These are phyloP conservation scores for Sporothrix sp. DNA, from an alignment of 2,329 filamentous ascomycete species.

Conservation along the genomic window DNA sequence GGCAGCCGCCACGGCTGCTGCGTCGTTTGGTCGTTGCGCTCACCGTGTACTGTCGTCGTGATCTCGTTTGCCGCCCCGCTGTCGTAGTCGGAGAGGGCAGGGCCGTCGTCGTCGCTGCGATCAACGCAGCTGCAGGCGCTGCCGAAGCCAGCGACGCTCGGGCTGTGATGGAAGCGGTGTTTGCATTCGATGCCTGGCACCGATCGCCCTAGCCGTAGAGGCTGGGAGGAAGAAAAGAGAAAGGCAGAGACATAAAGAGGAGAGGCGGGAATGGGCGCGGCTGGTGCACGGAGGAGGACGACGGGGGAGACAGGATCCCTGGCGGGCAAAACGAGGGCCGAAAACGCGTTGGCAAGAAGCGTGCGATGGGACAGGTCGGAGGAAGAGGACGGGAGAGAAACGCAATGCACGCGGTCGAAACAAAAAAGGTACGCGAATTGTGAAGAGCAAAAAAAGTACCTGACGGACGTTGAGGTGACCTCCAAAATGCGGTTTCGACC, in stretches of 20 bases:
- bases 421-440: not conserved
- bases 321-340: not conserved
- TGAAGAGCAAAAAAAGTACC: not conserved
- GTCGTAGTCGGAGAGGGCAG: not conserved
- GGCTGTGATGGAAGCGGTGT: too few relatives aligned
- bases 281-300: not conserved
- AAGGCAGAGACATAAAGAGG: conserved; percentile 14
- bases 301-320: not conserved
- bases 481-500: conserved; percentile 13
- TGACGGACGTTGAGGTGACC: conserved; percentile 6
- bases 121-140: too few relatives aligned
- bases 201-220: conserved; percentile 18
- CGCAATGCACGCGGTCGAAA: not conserved
- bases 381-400: not conserved
- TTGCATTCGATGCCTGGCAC: not conserved
- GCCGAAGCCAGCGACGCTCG: too few relatives aligned
- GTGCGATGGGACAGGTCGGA: not conserved
- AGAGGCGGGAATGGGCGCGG: not conserved
- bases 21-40: not conserved
- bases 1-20: not conserved
- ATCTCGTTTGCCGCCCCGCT: not conserved
- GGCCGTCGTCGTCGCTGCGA: not conserved
- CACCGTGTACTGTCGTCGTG: not conserved
- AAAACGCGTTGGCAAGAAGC: not conserved
- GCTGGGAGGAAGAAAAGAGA: conserved; percentile 14